These are phyloP conservation scores for Prototheca wickerhamii DNA, from an alignment of 163 green algal species.

Conservation along the genomic window DNA sequence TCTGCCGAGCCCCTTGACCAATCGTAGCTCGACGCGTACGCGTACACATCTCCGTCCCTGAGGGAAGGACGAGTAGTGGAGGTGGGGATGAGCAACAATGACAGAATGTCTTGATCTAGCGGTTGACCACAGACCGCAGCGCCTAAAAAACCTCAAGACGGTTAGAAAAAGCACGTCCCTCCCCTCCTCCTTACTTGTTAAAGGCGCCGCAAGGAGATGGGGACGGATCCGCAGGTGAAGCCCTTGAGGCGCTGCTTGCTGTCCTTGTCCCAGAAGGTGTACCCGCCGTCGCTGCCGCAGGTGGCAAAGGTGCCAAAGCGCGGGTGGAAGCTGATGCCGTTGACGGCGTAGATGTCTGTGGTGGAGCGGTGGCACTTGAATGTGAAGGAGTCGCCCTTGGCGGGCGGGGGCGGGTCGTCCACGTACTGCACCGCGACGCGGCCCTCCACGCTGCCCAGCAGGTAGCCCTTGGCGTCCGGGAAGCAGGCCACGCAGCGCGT, in stretches of 20 bases:
- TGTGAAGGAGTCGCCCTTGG: conserved; percentile 75
- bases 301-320: conserved; percentile 89
- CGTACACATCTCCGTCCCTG: conserved; percentile 85
- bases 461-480: conserved; percentile 68
- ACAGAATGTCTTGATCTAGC: too few species aligned
- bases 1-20: conserved; percentile 78
- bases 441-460: conserved; percentile 80
- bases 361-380: conserved; percentile 80
- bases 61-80: too few species aligned
- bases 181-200: conserved; percentile 12
- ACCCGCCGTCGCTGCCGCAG: conserved; percentile 79
- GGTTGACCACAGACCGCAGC: too few species aligned
- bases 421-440: conserved; percentile 91
- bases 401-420: conserved; percentile 69
- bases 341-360: conserved; percentile 84
- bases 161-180: conserved; percentile 29
- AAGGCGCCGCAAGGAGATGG: conserved; percentile 60
- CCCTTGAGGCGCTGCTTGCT: conserved; percentile 94
- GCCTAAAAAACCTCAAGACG: conserved; percentile 50
- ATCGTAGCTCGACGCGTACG: conserved; percentile 88
- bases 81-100: too few species aligned
- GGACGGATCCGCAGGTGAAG: conserved; percentile 33
- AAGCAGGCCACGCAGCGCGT: conserved; percentile 72
- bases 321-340: conserved; percentile 89
- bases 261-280: conserved; percentile 99